Conservation (phyloP, 768 basidiomycete species). For the Dendrothele bispora region DNA sequence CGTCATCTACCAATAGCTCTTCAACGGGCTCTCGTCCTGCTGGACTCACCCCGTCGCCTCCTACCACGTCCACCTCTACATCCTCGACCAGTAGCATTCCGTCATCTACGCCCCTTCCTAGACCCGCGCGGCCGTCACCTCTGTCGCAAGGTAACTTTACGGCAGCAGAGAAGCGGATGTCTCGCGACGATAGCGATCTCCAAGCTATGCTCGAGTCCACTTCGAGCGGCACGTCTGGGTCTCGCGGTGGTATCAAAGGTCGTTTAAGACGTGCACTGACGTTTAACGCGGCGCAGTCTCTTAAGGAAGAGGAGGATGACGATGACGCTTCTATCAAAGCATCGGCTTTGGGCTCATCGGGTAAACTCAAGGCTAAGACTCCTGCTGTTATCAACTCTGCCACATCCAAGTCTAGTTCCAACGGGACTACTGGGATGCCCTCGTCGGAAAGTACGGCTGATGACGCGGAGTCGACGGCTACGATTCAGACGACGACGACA, state of each 20-base stretch:
- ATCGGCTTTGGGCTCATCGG: constrained; percentile 26
- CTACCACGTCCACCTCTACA: constrained; percentile 32
- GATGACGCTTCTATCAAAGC: constrained; percentile 37
- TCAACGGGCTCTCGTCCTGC: constrained; percentile 35
- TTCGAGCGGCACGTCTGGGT: constrained; percentile 34
- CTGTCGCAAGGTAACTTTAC: constrained; percentile 66
- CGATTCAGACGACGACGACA: constrained; percentile 46
- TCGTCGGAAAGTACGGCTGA: constrained; percentile 33
- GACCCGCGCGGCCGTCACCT: constrained; percentile 60
- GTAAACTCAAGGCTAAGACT: constrained; percentile 34
- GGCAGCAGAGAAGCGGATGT: constrained; percentile 73
- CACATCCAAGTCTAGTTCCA: constrained; percentile 20
- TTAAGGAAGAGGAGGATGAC: constrained; percentile 57
- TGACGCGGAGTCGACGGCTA: constrained; percentile 42
- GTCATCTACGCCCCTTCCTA: constrained; percentile 29
- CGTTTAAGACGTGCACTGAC: constrained; percentile 73
- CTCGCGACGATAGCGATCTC: constrained; percentile 73
- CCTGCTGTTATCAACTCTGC: constrained; percentile 28
- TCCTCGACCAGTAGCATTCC: constrained; percentile 29
- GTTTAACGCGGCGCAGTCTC: constrained; percentile 51
- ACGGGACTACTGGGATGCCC: constrained; percentile 20
- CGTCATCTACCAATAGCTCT: constrained; percentile 47
- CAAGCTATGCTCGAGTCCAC: constrained; percentile 48
- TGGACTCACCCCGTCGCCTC: constrained; percentile 29
- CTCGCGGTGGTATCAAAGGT: constrained; percentile 74